Evolutionary conservation across 129 eudicot genomes (phyloP).

Genomic region (Saposhnikovia divaricata): DNA sequence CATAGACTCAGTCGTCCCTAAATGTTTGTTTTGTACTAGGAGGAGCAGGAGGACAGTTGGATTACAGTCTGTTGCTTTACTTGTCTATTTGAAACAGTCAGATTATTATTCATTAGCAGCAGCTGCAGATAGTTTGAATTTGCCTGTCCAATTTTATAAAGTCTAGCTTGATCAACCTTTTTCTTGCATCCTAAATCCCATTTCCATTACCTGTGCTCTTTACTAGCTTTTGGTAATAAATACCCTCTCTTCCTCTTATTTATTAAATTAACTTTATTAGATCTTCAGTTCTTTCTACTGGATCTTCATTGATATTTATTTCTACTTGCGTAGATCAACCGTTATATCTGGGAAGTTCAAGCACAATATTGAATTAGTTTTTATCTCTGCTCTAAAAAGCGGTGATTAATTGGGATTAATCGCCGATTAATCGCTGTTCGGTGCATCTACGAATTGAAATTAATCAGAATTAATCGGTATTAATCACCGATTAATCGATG

Average conservation of each 20-base stretch:
- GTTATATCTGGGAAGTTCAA: no score
- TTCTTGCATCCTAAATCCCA: neutral
- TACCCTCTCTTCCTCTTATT: neutral
- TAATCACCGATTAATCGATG: no score
- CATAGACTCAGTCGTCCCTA: neutral
- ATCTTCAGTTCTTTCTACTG: neutral
- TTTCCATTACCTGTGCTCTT: neutral
- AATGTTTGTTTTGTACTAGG: neutral
- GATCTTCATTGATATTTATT: neutral
- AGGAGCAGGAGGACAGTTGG: conserved; percentile 2
- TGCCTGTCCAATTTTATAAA: neutral
- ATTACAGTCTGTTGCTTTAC: neutral
- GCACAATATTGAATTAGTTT: no score
- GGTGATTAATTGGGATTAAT: no score
- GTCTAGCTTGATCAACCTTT: neutral
- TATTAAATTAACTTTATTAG: neutral
- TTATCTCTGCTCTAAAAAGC: no score
- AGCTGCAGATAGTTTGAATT: neutral
- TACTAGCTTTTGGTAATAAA: neutral
- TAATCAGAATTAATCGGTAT: no score
- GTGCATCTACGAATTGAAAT: no score
- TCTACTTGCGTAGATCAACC: neutral
- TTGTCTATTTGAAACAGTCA: conserved; percentile 1
- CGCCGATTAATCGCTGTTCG: no score
- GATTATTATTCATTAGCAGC: neutral